phyloP scores from a whole-genome alignment of 345 rosid species.

The Salix purpurea region DNA sequence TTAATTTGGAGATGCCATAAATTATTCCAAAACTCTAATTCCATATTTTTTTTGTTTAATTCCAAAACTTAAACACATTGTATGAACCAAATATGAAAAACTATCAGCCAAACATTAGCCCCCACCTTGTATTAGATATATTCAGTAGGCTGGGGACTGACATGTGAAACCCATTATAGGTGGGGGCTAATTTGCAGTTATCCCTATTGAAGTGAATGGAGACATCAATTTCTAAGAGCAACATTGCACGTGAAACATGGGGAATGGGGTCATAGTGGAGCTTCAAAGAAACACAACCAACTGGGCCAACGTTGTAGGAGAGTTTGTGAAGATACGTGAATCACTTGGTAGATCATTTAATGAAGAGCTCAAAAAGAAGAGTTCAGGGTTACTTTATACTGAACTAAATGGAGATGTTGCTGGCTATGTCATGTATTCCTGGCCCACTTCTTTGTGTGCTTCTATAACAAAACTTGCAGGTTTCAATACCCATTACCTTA shows the following conservation, averaged over 20 bases:
- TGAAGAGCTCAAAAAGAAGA: slow-evolving; percentile 63
- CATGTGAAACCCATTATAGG: no score
- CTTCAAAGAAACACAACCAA: slow-evolving; percentile 44
- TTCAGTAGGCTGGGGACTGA: no score
- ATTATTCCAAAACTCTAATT: no score
- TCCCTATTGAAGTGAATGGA: no score
- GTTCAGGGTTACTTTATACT: slow-evolving; percentile 60
- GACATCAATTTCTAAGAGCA: neutral
- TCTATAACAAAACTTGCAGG: slow-evolving; percentile 88
- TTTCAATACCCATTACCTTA: neutral
- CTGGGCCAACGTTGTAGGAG: slow-evolving; percentile 44
- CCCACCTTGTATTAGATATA: no score
- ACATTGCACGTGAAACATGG: slow-evolving; percentile 20
- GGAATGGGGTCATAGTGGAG: slow-evolving; percentile 28
- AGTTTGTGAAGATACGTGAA: slow-evolving; percentile 71
- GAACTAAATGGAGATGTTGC: slow-evolving; percentile 39
- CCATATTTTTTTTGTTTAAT: no score
- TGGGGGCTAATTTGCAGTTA: no score
- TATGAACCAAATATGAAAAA: no score
- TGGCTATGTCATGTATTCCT: slow-evolving; percentile 66
- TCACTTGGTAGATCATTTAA: slow-evolving; percentile 65
- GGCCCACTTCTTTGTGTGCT: slow-evolving; percentile 70
- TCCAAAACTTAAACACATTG: no score
- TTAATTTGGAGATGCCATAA: no score
- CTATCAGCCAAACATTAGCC: no score